Base-by-base conservation (phyloP, 192 early-diverging fungal species). In the Rhizophagus sp. region DNA sequence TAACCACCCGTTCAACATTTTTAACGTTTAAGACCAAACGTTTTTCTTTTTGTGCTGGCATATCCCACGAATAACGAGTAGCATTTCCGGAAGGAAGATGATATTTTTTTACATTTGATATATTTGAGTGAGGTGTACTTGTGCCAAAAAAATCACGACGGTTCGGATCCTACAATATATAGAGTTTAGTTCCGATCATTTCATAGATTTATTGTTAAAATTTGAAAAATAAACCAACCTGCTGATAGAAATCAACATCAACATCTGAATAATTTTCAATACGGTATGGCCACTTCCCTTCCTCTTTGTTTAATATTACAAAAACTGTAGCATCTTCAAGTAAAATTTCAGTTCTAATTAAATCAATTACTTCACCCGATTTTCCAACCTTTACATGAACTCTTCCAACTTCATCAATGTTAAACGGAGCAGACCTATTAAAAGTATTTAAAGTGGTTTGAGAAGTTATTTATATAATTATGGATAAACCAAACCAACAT, bases 321-420 rank as follows among this genome's bases (percentile, higher is more conserved):
- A 97, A 98, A 30, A 99, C 83, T 2, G 96, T 97, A 1, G 98
- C 97, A 66, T 93, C 93, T 68, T 98, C 92, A 73, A 99, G 77
- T n/a, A 94, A 81, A 57, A 95, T 89, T 57, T 96, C 92, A 12
- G 93, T 88, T n/a, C 93, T 89, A 24, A 98, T 87, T 30, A 99
- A 85, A 67, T 92, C 91, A 52, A 89, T 85, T 4, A 85, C 85
- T 24, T 83, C 79, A 62, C 91, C 90, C 52, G 87, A 90, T 41
- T 89, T 87, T 13, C 91, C 85, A 30, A 98, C 76, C 12, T 94
- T 94, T n/a, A 98, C 85, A 80, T 92, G 94, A 13, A 94, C 86
- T 27, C 91, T 89, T 24, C 97, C 98, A 33, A 99, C 88, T 52
- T 97, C 93, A 73, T 95, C 91, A 68, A 98, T 93, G 79, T 89